Evolutionary conservation across 1,284 basidiomycete species (phyloP).

Genomic region (Thecaphora frezii): DNA sequence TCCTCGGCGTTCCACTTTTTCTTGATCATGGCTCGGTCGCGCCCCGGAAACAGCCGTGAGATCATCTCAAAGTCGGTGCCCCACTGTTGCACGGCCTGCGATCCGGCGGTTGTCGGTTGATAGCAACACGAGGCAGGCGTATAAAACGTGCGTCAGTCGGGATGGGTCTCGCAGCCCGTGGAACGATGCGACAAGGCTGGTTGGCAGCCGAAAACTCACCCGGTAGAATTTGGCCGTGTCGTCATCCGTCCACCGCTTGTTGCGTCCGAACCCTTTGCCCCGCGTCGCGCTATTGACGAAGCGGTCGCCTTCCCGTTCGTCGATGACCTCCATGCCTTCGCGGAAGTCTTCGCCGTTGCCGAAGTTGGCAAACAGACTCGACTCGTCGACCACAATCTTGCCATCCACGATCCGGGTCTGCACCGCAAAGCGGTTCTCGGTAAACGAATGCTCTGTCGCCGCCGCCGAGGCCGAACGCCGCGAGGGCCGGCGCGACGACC

Average conservation of each 20-base stretch:
- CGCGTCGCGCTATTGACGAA: constrained; percentile 84
- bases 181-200: background rate
- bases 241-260: constrained; percentile 77
- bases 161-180: too few species aligned
- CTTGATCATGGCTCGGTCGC: constrained; percentile 84
- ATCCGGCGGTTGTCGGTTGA: constrained; percentile 1
- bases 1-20: constrained; percentile 88
- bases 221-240: constrained; percentile 84
- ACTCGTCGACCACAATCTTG: constrained; percentile 59
- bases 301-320: constrained; percentile 69
- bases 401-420: constrained; percentile 59
- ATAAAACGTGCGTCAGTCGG: too few species aligned
- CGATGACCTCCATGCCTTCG: constrained; percentile 73
- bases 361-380: constrained; percentile 55
- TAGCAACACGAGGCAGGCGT: constrained; percentile 1
- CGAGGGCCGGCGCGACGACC: constrained; percentile 3
- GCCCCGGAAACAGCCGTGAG: constrained; percentile 76
- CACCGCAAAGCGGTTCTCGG: constrained; percentile 54
- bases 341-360: constrained; percentile 62
- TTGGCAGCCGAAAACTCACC: constrained; percentile 63
- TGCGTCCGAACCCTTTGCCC: constrained; percentile 66
- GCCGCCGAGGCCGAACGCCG: constrained; percentile 25
- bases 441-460: constrained; percentile 36
- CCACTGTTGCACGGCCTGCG: constrained; percentile 77
- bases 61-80: constrained; percentile 91